phyloP scores from a whole-genome alignment of 108 stramenopile genomes.

The Nannochloropsis gaditana region DNA sequence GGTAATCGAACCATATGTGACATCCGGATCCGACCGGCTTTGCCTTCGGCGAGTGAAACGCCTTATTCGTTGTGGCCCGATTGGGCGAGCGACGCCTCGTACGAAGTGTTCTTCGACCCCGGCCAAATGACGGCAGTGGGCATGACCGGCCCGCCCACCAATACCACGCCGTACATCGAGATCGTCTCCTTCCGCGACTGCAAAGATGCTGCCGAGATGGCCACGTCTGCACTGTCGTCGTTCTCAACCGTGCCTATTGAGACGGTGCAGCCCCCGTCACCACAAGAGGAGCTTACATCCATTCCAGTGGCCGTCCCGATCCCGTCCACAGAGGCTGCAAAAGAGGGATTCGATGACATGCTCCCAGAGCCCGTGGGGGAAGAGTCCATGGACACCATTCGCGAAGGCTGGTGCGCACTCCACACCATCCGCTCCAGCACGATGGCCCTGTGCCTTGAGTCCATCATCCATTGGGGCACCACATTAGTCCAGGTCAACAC shows the following conservation, averaged over 20 bases:
- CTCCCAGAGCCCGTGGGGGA: neutral
- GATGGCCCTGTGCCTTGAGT: neutral
- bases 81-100: neutral
- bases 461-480: constrained; percentile 13
- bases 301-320: neutral
- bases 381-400: neutral
- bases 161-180: neutral
- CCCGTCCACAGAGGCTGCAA: neutral
- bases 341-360: neutral
- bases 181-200: constrained; percentile 8
- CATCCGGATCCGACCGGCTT: neutral
- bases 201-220: constrained; percentile 7
- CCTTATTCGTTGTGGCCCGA: neutral
- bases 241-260: neutral
- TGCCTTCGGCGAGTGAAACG: neutral
- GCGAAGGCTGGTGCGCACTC: neutral
- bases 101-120: constrained; percentile 15
- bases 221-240: neutral
- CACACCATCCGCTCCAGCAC: neutral
- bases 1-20: neutral
- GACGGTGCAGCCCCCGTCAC: neutral
- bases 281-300: neutral
- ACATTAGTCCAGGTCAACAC: neutral
- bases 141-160: constrained; percentile 10
- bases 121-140: neutral